Evolutionary conservation across 2,329 filamentous ascomycete species (phyloP), one percentile per base, ranked within the genome.

Genomic region (Phyllosticta citriasiana): DNA sequence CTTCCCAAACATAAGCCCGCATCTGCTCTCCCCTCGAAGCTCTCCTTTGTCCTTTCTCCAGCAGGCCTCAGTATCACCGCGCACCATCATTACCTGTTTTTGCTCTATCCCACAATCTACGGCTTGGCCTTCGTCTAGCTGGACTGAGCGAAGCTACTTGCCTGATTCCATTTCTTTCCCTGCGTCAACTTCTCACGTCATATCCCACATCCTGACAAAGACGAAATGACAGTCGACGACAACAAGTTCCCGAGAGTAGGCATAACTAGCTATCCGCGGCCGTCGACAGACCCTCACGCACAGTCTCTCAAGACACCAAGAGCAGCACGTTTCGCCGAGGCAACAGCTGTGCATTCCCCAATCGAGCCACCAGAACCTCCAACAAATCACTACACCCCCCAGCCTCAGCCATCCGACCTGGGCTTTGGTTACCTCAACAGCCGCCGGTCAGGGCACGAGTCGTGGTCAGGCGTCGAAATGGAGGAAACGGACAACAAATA

Each of bases 401-500:
- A 88, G 72, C 78, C 86, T 59, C 87, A 91, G 71, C 88, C 92
- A 33, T 89, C 87, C 63, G 91, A 96, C 77, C 84, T 96, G 66
- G 92, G 92, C 66, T 97, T 97, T 74, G 91, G 92, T 73, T 97
- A 96, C 77, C 88, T 97, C 71, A 81, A 84, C 68, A 81, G 81
- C 67, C 77, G 80, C 64, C 72, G 77, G 16, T 62, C 61, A 4
- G 54, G 55, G 30, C 55, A 57, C 56, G 55, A 57, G 9, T 61
- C 62, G 19, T 33, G 27, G 73, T 78, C 61, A 74, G 76, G 67
- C 74, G 77, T 83, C 67, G 79, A 83, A 63, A 81, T 86, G 69
- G 77, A 80, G 64, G 77, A 80, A 65, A 74, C 72, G 55, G 78
- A 78, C 67, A 72, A 74, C 61, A 76, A 72, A 65, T 76, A 77